Evolutionary conservation across 306 rosid genomes (phyloP), one percentile per base, ranked within the genome.

Genomic region (Leucaena leucocephala): DNA sequence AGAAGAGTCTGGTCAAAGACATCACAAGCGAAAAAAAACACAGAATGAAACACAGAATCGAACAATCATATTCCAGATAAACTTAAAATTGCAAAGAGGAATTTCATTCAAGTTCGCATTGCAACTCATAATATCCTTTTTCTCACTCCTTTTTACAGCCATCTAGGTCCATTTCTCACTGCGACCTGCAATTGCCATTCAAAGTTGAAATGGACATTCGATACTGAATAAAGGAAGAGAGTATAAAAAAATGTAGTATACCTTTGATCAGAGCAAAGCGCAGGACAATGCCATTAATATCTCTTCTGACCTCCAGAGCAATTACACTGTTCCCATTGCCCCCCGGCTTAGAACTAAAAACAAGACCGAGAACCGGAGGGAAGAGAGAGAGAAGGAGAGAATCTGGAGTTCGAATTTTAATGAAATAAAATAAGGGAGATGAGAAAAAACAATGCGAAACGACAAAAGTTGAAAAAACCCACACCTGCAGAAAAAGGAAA

Each of bases 391-490:
- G 78, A 79, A 62, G 67, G 45, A 72, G 80, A 84, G 90, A 84
- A 90, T 83, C 91, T 84, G 58, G 9, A 48, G 68, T 76, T 78
- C 68, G 78, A 84, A 90, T 76, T 61, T 52, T 12, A 67, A 52
- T 67, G 16, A 42, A 62, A 65, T 27, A 81, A 87, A 84, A 39
- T 40, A 52, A 46, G 42, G 42, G 27, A 39, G 27, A 55, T 4
- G 36, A 44, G 72, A 81, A 83, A 9, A 81, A 63, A 84, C 76
- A 82, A 79, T 19, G 77, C 80, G 76, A 81, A 84, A 85, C 65
- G 89, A 87, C 95, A 92, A 82, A 67, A 77, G 55, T 71, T 34
- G 73, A 55, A 57, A 79, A 82, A 48, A 70, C 40, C 62, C 65
- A 71, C 63, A 82, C 78, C 81, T 75, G 79, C n/a, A 44, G 22